These are phyloP conservation scores for Leucoagaricus sp. DNA, from an alignment of 1,284 basidiomycete species.

Conservation along the genomic window DNA sequence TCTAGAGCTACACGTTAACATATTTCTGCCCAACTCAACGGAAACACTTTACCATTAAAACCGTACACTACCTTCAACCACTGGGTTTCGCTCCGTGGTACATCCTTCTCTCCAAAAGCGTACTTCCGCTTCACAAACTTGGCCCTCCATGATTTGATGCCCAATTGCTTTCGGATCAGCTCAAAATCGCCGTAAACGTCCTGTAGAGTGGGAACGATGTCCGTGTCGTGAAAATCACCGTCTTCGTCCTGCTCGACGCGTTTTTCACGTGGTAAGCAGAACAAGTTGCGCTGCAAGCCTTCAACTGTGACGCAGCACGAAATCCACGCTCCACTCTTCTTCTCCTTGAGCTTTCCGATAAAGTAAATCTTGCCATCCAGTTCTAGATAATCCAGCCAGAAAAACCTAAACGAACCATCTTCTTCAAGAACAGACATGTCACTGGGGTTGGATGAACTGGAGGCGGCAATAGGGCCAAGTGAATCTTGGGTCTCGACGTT, in stretches of 20 bases:
- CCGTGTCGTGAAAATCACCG: slow-evolving; percentile 68
- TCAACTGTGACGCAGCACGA: slow-evolving; percentile 89
- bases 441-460: slow-evolving; percentile 44
- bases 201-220: slow-evolving; percentile 63
- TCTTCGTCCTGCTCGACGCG: slow-evolving; percentile 64
- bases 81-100: slow-evolving; percentile 79
- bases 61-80: slow-evolving; percentile 95
- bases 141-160: slow-evolving; percentile 78
- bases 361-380: slow-evolving; percentile 80
- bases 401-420: slow-evolving; percentile 87
- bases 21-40: background rate
- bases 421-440: slow-evolving; percentile 66
- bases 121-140: slow-evolving; percentile 92
- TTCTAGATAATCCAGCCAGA: slow-evolving; percentile 93
- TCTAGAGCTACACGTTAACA: slow-evolving; percentile 32
- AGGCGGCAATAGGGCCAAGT: slow-evolving; percentile 46
- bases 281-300: slow-evolving; percentile 91
- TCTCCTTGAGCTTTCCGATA: slow-evolving; percentile 87
- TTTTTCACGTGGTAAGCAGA: slow-evolving; percentile 80
- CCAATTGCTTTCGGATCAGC: slow-evolving; percentile 68
- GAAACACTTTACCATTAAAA: slow-evolving; percentile 63
- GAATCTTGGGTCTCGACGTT: slow-evolving; percentile 57
- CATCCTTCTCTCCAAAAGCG: slow-evolving; percentile 86
- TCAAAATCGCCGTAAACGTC: slow-evolving; percentile 91
- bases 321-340: slow-evolving; percentile 67